Percentiles rank a stretch among this genome's conserved stretches.
phyloP scores from a whole-genome alignment of 192 early-diverging fungal species.

The Coemansia sp. region DNA sequence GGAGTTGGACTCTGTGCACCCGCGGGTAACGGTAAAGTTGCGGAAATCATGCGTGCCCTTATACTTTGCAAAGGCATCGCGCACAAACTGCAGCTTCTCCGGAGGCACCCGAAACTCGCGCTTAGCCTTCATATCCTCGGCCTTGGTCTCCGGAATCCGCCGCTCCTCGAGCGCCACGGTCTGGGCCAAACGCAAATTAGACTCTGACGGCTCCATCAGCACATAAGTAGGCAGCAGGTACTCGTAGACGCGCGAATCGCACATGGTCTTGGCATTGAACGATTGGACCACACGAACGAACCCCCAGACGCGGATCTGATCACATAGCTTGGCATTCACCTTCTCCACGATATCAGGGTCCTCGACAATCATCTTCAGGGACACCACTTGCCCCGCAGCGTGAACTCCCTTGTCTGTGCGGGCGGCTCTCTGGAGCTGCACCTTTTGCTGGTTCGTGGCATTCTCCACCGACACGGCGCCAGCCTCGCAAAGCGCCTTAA shows the following conservation, averaged over 20 bases:
- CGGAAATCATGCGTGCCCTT: conserved; percentile 90
- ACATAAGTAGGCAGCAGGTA: conserved; percentile 93
- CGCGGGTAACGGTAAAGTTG: conserved; percentile 88
- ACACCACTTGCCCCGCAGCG: conserved; percentile 93
- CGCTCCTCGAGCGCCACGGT: conserved; percentile 31
- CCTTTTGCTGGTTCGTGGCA: conserved; percentile 74
- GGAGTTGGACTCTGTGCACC: conserved; percentile 72
- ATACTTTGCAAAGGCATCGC: conserved; percentile 67
- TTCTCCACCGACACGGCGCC: conserved; percentile 88
- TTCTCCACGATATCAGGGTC: conserved; percentile 67
- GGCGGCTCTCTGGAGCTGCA: conserved; percentile 84
- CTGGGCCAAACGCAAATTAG: conserved; percentile 38
- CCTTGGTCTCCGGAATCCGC: conserved; percentile 35
- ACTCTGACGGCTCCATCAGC: conserved; percentile 56
- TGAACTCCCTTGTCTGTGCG: conserved; percentile 99
- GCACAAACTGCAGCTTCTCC: conserved; percentile 64
- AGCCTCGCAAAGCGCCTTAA: conserved; percentile 76
- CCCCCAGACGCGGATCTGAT: conserved; percentile 88
- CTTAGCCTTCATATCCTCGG: conserved; percentile 61
- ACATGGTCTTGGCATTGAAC: conserved; percentile 89
- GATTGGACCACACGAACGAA: conserved; percentile 65
- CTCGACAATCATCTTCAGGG: conserved; percentile 85
- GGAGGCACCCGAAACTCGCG: conserved; percentile 65
- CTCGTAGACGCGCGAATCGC: conserved; percentile 95
- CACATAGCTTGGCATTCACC: conserved; percentile 82